Evolutionary conservation across 176 grass and related monocot genomes (phyloP), one percentile per base, ranked within the genome.

Genomic region (Raddia guianensis): DNA sequence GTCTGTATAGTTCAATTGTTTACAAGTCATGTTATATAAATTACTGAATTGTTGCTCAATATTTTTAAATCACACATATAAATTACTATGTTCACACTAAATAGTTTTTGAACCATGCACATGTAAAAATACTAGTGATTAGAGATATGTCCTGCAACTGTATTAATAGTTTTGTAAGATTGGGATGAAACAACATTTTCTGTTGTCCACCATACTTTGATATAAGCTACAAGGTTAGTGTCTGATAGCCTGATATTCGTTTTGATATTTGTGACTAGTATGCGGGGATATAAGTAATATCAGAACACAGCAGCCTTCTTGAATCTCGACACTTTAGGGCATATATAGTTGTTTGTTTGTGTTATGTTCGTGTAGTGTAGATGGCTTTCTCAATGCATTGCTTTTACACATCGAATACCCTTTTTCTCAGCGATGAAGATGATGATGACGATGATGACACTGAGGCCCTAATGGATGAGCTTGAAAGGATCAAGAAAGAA

Each of bases 401-500:
- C 1, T 42, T 42, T 65, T 62, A 60, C 19, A 48, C 14, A 46
- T 76, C 15, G 13, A 81, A 67, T 74, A 54, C 49, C 52, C 83
- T 86, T 3, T 66, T 58, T 76, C 27, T 32, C 85, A 96, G 90
- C 12, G 87, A 90, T 35, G 90, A 95, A 6, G 89, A 90, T 16
- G 92, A 87, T 0, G 75, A 94, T 0, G 86, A 91, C 4, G 86
- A 90, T 1, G 90, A 98, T 7, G 96, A 98, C 71, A 95, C 92
- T 33, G 92, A 95, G 74, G 96, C 92, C 34, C 75, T 95, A 53
- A 95, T 99, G 93, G 92, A 90, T 18, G 96, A 99, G 67, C 89
- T 99, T 46, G 96, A 95, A 77, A 93, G 93, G 82, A 93, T 99
- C 64, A 99, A 93, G 69, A 99, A 95, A 86, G 96, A 95, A 86